Percentiles rank a stretch among this genome's conserved stretches.
Conservation (phyloP, 352 stramenopile genomes). For the Globisporangium nodosum region DNA sequence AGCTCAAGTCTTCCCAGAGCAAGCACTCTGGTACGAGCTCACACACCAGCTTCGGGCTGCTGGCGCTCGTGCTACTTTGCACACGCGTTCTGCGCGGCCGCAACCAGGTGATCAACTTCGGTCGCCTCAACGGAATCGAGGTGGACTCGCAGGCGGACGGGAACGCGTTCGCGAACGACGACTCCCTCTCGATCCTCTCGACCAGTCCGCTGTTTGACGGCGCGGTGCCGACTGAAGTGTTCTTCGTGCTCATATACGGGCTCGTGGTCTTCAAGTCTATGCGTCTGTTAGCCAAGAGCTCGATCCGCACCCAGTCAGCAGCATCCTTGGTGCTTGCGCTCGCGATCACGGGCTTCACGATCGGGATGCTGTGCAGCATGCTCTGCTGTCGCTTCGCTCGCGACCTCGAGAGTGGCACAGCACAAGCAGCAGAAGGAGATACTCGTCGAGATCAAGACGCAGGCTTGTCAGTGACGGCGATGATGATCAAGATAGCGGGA, state of each 20-base stretch:
- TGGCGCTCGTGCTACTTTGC: conserved; percentile 29
- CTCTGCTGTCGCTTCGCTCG: conserved; percentile 12
- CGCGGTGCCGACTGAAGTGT: conserved; percentile 20
- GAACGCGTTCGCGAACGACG: conserved; percentile 70
- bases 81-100: conserved; percentile 63
- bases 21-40: not conserved
- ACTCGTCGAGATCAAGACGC: not conserved
- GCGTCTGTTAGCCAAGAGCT: conserved; percentile 17
- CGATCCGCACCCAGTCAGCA: not conserved
- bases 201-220: conserved; percentile 44
- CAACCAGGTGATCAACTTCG: conserved; percentile 89
- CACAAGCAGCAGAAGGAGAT: not conserved
- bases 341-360: conserved; percentile 10
- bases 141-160: conserved; percentile 39
- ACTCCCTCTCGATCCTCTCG: conserved; percentile 78
- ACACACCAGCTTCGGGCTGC: conserved; percentile 1
- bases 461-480: not conserved
- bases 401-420: conserved; percentile 1
- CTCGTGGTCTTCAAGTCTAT: conserved; percentile 12
- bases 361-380: conserved; percentile 22
- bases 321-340: conserved; percentile 6
- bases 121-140: conserved; percentile 52
- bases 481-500: not conserved
- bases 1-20: not conserved
- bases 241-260: conserved; percentile 29